Percentiles rank a stretch among this genome's conserved stretches.
These are phyloP conservation scores for Galerina sulciceps DNA, from an alignment of 768 basidiomycete species.

Conservation along the genomic window DNA sequence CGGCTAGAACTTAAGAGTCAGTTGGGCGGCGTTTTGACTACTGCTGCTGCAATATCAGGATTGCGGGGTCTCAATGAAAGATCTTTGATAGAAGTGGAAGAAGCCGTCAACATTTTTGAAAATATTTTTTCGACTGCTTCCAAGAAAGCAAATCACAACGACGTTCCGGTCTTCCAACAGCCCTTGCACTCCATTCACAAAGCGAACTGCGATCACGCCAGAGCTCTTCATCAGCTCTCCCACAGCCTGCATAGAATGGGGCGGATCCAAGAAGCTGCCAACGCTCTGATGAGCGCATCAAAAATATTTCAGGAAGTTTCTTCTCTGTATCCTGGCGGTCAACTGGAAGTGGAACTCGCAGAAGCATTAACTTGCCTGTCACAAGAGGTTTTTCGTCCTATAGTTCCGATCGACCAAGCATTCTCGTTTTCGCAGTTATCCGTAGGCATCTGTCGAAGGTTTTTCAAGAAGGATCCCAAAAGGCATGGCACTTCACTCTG, in stretches of 20 bases:
- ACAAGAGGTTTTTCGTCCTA: slow-evolving; percentile 2
- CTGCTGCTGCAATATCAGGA: not conserved
- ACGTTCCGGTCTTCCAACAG: not conserved
- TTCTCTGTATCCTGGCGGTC: not conserved
- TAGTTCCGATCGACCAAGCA: not conserved
- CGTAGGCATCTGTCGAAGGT: not conserved
- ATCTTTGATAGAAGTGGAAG: slow-evolving; percentile 2
- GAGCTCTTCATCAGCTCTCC: slow-evolving; percentile 7
- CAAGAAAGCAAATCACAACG: not conserved
- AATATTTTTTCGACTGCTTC: not conserved
- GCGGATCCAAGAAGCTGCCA: slow-evolving; percentile 5
- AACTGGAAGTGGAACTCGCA: slow-evolving; percentile 1
- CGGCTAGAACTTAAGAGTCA: not conserved
- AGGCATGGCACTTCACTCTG: not conserved
- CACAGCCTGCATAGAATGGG: not conserved
- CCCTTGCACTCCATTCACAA: not conserved
- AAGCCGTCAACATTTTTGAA: slow-evolving; percentile 7
- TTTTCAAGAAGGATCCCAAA: not conserved
- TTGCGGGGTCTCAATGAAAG: not conserved
- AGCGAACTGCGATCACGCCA: not conserved
- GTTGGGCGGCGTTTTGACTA: not conserved
- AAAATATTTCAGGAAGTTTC: not conserved
- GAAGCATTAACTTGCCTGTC: not conserved
- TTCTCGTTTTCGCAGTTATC: not conserved
- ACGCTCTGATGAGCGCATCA: not conserved